Conservation (phyloP, 805 yeast genomes). For the Schwanniomyces pseudopolymorphus region DNA sequence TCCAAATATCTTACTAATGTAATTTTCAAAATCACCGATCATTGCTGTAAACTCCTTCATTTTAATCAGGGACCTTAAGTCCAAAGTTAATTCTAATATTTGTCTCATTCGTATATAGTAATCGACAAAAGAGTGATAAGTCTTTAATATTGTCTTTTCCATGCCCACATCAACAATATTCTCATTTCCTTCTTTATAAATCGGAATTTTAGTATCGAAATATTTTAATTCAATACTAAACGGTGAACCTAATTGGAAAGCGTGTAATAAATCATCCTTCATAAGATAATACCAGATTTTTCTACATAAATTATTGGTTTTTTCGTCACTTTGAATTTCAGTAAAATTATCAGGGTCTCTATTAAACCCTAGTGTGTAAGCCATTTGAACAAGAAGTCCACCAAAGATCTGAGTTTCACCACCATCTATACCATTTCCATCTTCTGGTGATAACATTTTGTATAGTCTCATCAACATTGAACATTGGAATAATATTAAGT, state of each 20-base stretch:
- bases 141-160: slow-evolving; percentile 36
- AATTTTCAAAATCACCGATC: slow-evolving; percentile 36
- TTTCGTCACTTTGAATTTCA: slow-evolving; percentile 22
- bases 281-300: slow-evolving; percentile 38
- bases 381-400: slow-evolving; percentile 64
- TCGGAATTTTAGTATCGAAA: slow-evolving; percentile 31
- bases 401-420: slow-evolving; percentile 56
- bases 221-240: slow-evolving; percentile 24
- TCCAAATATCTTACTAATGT: slow-evolving; percentile 31
- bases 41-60: slow-evolving; percentile 17
- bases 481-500: slow-evolving; percentile 53
- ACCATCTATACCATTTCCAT: slow-evolving; percentile 61
- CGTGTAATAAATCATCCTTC: slow-evolving; percentile 28
- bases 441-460: slow-evolving; percentile 50
- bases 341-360: slow-evolving; percentile 60
- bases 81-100: slow-evolving; percentile 21
- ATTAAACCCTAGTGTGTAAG: slow-evolving; percentile 63
- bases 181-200: slow-evolving; percentile 31
- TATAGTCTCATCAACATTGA: slow-evolving; percentile 53
- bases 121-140: slow-evolving; percentile 25
- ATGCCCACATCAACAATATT: slow-evolving; percentile 32
- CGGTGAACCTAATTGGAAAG: slow-evolving; percentile 35
- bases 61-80: slow-evolving; percentile 16
- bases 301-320: slow-evolving; percentile 25
- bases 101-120: slow-evolving; percentile 27